These are phyloP conservation scores for Suillus discolor DNA, from an alignment of 768 basidiomycete species.

Conservation along the genomic window DNA sequence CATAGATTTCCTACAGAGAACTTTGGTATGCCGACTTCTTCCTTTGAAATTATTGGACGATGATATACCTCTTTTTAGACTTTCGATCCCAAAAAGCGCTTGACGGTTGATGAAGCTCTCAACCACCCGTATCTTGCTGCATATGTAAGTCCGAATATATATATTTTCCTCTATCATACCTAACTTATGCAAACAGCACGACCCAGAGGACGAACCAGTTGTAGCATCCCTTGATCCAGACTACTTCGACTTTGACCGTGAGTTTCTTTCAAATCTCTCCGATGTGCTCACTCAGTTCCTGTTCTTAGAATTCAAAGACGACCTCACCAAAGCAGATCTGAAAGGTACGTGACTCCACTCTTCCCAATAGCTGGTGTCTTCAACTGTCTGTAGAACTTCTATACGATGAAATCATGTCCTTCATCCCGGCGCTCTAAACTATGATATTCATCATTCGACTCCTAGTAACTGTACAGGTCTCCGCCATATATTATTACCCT, in stretches of 20 bases:
- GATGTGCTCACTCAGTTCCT: constrained; percentile 10
- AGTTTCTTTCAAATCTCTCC: constrained; percentile 27
- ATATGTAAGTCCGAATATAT: constrained; percentile 50
- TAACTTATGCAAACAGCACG: constrained; percentile 52
- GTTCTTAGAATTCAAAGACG: constrained; percentile 65
- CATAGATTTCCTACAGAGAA: constrained; percentile 72
- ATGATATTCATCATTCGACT: not conserved
- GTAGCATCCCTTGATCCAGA: constrained; percentile 78
- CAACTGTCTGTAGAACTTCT: constrained; percentile 51
- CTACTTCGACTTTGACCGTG: constrained; percentile 91
- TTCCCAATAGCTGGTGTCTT: constrained; percentile 5
- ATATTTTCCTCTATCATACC: not conserved
- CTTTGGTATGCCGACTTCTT: constrained; percentile 58
- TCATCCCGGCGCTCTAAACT: constrained; percentile 61
- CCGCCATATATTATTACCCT: no score
- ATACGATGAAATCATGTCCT: constrained; percentile 82
- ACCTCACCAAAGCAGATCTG: constrained; percentile 75
- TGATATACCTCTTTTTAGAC: constrained; percentile 44
- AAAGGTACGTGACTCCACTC: constrained; percentile 41
- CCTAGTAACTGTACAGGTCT: not conserved
- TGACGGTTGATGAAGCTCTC: constrained; percentile 82
- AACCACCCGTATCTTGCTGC: constrained; percentile 81
- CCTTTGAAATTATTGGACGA: constrained; percentile 4
- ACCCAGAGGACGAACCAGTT: constrained; percentile 87
- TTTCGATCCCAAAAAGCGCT: constrained; percentile 85